Evolutionary conservation across 2,329 filamentous ascomycete genomes (phyloP).

Genomic region (Aaosphaeria arxii): DNA sequence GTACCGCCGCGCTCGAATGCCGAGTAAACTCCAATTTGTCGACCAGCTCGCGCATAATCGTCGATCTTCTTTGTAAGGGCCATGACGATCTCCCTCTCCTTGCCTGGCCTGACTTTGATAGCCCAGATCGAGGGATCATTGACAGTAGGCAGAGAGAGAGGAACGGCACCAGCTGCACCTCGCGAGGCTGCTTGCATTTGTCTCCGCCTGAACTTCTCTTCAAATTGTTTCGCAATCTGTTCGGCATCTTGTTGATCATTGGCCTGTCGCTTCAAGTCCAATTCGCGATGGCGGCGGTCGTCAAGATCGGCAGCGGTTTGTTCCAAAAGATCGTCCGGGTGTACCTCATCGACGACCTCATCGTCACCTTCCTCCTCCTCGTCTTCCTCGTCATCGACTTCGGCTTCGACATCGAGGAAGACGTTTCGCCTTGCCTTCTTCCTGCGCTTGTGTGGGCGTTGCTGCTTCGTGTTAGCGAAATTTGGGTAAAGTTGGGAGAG

Average conservation of each 20-base stretch:
- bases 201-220: slow-evolving; percentile 82
- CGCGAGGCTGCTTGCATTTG: slow-evolving; percentile 30
- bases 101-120: slow-evolving; percentile 88
- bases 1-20: slow-evolving; percentile 86
- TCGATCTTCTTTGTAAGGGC: slow-evolving; percentile 85
- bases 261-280: slow-evolving; percentile 86
- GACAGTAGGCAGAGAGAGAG: slow-evolving; percentile 81
- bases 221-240: slow-evolving; percentile 77
- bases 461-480: slow-evolving; percentile 39
- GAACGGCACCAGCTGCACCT: slow-evolving; percentile 28
- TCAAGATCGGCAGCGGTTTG: slow-evolving; percentile 75
- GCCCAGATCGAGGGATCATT: slow-evolving; percentile 97
- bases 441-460: slow-evolving; percentile 74
- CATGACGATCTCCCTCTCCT: slow-evolving; percentile 88
- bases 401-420: slow-evolving; percentile 97
- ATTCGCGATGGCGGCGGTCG: slow-evolving; percentile 87
- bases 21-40: slow-evolving; percentile 79
- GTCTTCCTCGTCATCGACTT: slow-evolving; percentile 85
- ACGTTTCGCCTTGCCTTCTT: slow-evolving; percentile 72
- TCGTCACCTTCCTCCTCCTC: slow-evolving; percentile 80
- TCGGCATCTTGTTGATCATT: slow-evolving; percentile 88
- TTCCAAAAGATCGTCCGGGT: slow-evolving; percentile 85
- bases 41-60: slow-evolving; percentile 73
- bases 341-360: slow-evolving; percentile 82
- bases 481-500: slow-evolving; percentile 14